A percentile compares a stretch with the other conserved stretches of the same genome.
These are phyloP conservation scores for Pseudopyrenochaeta lycopersici DNA, from an alignment of 2,329 filamentous ascomycete species.

Conservation along the genomic window DNA sequence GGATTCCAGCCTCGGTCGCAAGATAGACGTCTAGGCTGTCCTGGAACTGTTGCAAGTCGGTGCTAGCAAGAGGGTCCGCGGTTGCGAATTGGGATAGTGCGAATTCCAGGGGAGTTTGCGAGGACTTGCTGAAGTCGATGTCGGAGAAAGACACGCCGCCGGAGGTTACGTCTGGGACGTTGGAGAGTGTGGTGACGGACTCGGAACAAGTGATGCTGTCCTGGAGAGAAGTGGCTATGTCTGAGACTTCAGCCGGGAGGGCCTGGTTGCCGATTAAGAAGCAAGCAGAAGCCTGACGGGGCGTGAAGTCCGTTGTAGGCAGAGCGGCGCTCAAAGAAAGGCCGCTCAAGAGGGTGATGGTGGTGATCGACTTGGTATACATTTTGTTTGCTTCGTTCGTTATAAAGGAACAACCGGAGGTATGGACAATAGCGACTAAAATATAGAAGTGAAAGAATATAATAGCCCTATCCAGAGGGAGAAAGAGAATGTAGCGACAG, in stretches of 20 bases:
- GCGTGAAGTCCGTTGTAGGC: conserved; percentile 13
- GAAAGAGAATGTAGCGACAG: conserved; percentile 8
- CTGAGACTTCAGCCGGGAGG: conserved; percentile 62
- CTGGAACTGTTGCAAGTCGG: conserved; percentile 63
- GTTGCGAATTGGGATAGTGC: conserved; percentile 65
- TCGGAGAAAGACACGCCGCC: conserved; percentile 61
- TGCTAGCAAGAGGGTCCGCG: conserved; percentile 57
- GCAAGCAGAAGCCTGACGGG: conserved; percentile 53
- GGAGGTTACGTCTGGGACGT: conserved; percentile 66
- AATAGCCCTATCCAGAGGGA: conserved; percentile 17
- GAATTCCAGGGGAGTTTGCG: conserved; percentile 61
- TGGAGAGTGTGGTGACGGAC: conserved; percentile 58
- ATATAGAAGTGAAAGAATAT: conserved; percentile 8
- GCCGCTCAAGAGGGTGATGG: conserved; percentile 19
- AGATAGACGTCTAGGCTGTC: conserved; percentile 65
- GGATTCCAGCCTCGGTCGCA: conserved; percentile 67
- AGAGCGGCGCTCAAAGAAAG: conserved; percentile 20
- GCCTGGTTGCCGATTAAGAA: conserved; percentile 62
- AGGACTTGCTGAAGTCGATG: conserved; percentile 65
- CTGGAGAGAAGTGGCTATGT: conserved; percentile 55
- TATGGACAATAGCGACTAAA: conserved; percentile 1
- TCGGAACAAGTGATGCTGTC: conserved; percentile 60
- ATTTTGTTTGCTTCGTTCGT: conserved; percentile 10
- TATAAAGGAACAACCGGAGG: too few relatives aligned
- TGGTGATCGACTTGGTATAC: conserved; percentile 21